These are phyloP conservation scores for Cutaneotrichosporon dermatis DNA, from an alignment of 1,284 basidiomycete species.

Conservation along the genomic window DNA sequence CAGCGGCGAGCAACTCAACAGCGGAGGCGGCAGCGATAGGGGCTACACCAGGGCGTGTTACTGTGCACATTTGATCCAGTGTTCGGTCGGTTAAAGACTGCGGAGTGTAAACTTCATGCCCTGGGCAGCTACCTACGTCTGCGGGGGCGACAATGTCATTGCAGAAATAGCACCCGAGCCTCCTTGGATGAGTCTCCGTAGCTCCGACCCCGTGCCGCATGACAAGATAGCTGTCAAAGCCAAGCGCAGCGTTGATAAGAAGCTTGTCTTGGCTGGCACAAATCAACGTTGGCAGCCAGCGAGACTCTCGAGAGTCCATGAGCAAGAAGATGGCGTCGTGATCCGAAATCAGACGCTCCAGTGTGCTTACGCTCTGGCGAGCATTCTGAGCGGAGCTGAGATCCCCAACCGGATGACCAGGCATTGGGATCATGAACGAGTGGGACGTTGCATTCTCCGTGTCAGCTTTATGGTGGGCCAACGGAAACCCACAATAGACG, in stretches of 20 bases:
- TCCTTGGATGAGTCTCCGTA: not conserved
- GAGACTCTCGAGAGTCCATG: constrained; percentile 94
- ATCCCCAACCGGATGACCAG: constrained; percentile 79
- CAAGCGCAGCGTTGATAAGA: constrained; percentile 89
- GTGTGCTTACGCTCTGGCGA: constrained; percentile 47
- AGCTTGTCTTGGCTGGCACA: constrained; percentile 82
- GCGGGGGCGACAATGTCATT: constrained; percentile 96
- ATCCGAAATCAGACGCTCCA: constrained; percentile 71
- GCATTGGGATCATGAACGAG: constrained; percentile 86
- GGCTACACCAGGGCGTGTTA: constrained; percentile 92
- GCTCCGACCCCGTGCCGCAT: constrained; percentile 76
- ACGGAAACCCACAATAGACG: constrained; percentile 67
- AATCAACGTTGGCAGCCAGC: constrained; percentile 91
- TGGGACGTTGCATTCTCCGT: constrained; percentile 70
- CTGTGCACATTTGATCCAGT: constrained; percentile 98
- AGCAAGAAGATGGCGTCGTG: constrained; percentile 90
- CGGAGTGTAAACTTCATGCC: not conserved
- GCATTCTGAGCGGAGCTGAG: constrained; percentile 49
- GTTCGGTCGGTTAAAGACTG: constrained; percentile 90
- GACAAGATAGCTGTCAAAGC: constrained; percentile 93
- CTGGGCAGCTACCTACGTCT: constrained; percentile 59
- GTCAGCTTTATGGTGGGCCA: not conserved
- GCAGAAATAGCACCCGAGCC: constrained; percentile 92
- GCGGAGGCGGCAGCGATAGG: constrained; percentile 86
- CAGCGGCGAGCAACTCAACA: constrained; percentile 83